These are phyloP conservation scores for Volvariella volvacea DNA, from an alignment of 1,284 basidiomycete species.

Conservation along the genomic window DNA sequence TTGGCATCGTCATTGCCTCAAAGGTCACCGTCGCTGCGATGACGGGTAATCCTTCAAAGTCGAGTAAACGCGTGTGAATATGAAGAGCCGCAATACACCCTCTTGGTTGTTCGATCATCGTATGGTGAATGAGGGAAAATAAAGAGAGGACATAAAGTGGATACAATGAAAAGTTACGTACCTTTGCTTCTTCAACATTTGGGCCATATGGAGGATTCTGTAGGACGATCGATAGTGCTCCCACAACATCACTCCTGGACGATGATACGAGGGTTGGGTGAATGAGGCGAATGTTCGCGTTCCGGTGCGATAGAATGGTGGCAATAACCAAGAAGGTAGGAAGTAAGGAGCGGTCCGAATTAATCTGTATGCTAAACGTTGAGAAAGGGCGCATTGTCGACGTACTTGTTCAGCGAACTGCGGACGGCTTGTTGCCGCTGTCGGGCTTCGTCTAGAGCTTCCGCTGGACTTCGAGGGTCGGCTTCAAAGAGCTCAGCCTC, in stretches of 20 bases:
- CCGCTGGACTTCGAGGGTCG: constrained; percentile 75
- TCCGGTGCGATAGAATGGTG: neutral
- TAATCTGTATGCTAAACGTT: neutral
- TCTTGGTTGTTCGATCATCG: too few relatives aligned
- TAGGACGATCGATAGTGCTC: constrained; percentile 66
- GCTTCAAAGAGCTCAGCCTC: constrained; percentile 85
- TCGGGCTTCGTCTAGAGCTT: constrained; percentile 73
- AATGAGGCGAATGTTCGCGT: neutral
- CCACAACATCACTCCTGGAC: constrained; percentile 59
- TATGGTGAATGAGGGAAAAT: too few relatives aligned
- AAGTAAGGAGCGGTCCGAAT: neutral
- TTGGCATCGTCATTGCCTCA: too few relatives aligned
- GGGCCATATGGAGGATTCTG: constrained; percentile 82
- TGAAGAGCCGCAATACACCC: too few relatives aligned
- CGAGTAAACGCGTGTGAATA: too few relatives aligned
- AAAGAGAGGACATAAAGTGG: too few relatives aligned
- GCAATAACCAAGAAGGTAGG: too few relatives aligned
- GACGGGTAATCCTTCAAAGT: too few relatives aligned
- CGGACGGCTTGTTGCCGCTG: constrained; percentile 72
- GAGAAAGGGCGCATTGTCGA: constrained; percentile 3
- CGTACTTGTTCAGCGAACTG: constrained; percentile 64
- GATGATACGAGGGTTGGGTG: neutral
- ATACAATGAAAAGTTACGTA: constrained; percentile 20
- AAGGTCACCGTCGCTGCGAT: too few relatives aligned
- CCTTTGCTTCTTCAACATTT: constrained; percentile 85